Base-by-base conservation (phyloP, 371 early-diverging fungal species). In the Circinella minor region DNA sequence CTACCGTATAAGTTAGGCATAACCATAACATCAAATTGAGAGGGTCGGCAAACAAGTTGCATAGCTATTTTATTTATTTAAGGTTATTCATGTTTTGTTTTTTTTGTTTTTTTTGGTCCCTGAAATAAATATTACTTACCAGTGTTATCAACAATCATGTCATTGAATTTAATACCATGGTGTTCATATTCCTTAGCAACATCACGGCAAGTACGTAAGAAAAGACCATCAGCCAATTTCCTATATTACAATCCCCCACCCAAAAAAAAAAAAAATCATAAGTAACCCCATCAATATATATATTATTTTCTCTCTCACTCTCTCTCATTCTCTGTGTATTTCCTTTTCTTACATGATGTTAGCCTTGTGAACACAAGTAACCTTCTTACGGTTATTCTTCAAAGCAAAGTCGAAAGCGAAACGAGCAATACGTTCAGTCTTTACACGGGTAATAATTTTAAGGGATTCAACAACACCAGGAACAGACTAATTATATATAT, bases 361-460 rank as follows among this genome's bases (percentile, higher is more conserved):
- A 82, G 99, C 99, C 89, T 98, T 98, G 91, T 98, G 99, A 70
- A 98, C 93, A 75, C 91, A 91, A 36, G 98, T 98, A 67, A 98
- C 97, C 89, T 94, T 95, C 92, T 98, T 98, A 74, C 98, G 91
- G 79, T 89, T 89, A 87, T 97, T 95, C 83, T 93, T 93, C 74
- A 97, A 81, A 57, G 99, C 99, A 84, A 94, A 98, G 81, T 98
- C 99, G 73, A 98, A 98, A 51, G 99, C 99, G 70, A 95, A 98
- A 73, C 94, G 91, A 68, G 97, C 98, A 84, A 98, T 98, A 73
- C 99, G 94, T 82, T 97, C 97, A 39, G 97, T 94, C 89, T 98
- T 98, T 74, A 87, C 87, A 71, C 93, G 89, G 55, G 98, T 96
- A 68, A 96, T 93, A 74, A 98, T 92, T 89, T 98, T 98, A 68